phyloP scores from a whole-genome alignment of 495 filamentous ascomycete species.

The Collariella sp. region DNA sequence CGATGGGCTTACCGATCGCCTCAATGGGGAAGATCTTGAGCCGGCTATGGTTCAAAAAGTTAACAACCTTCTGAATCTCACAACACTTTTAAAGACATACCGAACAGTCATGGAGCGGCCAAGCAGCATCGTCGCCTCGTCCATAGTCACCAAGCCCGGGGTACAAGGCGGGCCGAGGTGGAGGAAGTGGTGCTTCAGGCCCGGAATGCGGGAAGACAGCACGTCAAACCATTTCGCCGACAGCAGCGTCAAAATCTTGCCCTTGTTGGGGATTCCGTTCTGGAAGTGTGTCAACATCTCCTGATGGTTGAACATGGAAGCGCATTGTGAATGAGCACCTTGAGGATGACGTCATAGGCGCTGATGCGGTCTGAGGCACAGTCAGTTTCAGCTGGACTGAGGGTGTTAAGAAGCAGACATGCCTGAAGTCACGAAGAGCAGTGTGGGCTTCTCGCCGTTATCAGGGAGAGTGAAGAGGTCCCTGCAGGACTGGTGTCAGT shows the following conservation, averaged over 20 bases:
- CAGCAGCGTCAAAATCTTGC: conserved; percentile 72
- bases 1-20: conserved; percentile 36
- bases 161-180: conserved; percentile 54
- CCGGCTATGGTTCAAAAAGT: conserved; percentile 31
- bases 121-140: conserved; percentile 46
- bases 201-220: conserved; percentile 55
- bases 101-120: conserved; percentile 74
- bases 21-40: conserved; percentile 80
- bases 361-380: conserved; percentile 70
- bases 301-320: neutral
- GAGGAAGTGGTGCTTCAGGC: conserved; percentile 68
- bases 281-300: neutral
- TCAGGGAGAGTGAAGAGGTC: conserved; percentile 49
- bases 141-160: conserved; percentile 33
- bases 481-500: neutral
- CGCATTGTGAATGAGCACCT: too few relatives aligned
- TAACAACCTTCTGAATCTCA: neutral
- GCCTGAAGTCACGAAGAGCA: conserved; percentile 67
- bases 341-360: conserved; percentile 75
- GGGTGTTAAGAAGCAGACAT: neutral
- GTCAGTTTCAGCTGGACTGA: neutral
- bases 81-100: neutral
- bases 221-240: conserved; percentile 80
- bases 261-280: conserved; percentile 83
- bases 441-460: conserved; percentile 59